These are phyloP conservation scores for Nakazawaea ernobii DNA, from an alignment of 805 yeast genomes.

Conservation along the genomic window DNA sequence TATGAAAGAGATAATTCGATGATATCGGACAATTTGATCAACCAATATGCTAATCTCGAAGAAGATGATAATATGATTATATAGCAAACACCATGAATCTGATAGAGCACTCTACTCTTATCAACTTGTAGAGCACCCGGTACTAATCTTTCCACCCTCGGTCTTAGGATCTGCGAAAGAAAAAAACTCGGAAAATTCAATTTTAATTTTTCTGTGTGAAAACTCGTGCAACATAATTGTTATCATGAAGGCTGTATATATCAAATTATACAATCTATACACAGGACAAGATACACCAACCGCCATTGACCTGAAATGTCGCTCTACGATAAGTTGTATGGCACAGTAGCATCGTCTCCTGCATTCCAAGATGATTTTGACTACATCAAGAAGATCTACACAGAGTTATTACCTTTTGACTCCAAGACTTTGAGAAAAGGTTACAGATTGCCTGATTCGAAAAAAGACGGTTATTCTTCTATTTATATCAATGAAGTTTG, in stretches of 20 bases:
- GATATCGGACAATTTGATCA: constrained; percentile 1
- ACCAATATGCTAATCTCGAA: constrained; percentile 4
- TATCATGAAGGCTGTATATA: too few species aligned
- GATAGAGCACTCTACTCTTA: too few species aligned
- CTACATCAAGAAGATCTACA: neutral
- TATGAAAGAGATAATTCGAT: constrained; percentile 6
- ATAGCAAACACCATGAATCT: neutral
- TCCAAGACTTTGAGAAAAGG: neutral
- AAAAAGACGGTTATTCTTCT: constrained; percentile 4
- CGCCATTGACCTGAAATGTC: neutral
- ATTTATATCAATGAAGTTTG: constrained; percentile 4
- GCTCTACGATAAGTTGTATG: neutral
- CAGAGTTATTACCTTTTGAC: constrained; percentile 2
- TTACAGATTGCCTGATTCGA: constrained; percentile 3
- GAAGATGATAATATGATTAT: constrained; percentile 8
- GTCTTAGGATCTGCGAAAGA: too few species aligned
- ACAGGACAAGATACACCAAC: too few species aligned
- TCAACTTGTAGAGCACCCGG: too few species aligned
- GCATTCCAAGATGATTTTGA: neutral
- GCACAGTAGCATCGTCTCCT: neutral
- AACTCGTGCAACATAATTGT: too few species aligned
- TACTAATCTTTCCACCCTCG: too few species aligned
- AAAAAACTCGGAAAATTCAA: too few species aligned
- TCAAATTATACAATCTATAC: too few species aligned
- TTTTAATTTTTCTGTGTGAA: too few species aligned